These are phyloP conservation scores for Jaapia argillacea DNA, from an alignment of 768 basidiomycete genomes.

Conservation along the genomic window DNA sequence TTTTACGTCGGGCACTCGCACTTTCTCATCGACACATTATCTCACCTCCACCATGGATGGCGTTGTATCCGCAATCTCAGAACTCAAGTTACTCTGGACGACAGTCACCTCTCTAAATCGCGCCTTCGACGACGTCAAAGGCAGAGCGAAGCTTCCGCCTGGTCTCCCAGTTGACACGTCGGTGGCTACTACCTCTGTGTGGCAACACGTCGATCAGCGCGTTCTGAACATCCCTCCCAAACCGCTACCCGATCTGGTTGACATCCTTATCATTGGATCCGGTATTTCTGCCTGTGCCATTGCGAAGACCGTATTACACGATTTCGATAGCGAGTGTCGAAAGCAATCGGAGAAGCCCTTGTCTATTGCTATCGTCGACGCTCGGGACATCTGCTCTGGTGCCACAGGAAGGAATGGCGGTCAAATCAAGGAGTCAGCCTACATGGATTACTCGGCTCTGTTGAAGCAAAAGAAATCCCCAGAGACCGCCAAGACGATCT, in stretches of 20 bases:
- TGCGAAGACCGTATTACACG: constrained; percentile 44
- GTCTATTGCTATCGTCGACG: constrained; percentile 68
- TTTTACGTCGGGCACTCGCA: too few relatives aligned
- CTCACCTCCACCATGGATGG: too few relatives aligned
- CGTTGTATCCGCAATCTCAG: not conserved
- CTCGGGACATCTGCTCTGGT: constrained; percentile 65
- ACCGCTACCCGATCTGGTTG: constrained; percentile 36
- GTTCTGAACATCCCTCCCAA: not conserved
- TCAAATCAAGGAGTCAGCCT: constrained; percentile 50
- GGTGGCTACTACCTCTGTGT: constrained; percentile 31
- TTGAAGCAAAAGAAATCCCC: constrained; percentile 37
- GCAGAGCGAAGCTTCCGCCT: not conserved
- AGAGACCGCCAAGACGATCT: constrained; percentile 36
- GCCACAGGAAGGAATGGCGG: constrained; percentile 72
- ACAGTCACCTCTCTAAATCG: not conserved
- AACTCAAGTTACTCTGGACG: not conserved
- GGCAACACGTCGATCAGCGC: too few relatives aligned
- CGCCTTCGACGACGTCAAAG: not conserved
- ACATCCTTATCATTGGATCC: constrained; percentile 68
- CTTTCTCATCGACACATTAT: too few relatives aligned
- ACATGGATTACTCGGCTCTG: constrained; percentile 43
- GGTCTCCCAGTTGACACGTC: constrained; percentile 27
- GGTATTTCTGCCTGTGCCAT: constrained; percentile 65
- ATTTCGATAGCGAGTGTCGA: too few relatives aligned
- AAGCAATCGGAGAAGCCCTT: constrained; percentile 12